Percentiles rank a stretch among this genome's conserved stretches.
These are phyloP conservation scores for Phytophthora palmivora DNA, from an alignment of 352 stramenopile species.

Conservation along the genomic window DNA sequence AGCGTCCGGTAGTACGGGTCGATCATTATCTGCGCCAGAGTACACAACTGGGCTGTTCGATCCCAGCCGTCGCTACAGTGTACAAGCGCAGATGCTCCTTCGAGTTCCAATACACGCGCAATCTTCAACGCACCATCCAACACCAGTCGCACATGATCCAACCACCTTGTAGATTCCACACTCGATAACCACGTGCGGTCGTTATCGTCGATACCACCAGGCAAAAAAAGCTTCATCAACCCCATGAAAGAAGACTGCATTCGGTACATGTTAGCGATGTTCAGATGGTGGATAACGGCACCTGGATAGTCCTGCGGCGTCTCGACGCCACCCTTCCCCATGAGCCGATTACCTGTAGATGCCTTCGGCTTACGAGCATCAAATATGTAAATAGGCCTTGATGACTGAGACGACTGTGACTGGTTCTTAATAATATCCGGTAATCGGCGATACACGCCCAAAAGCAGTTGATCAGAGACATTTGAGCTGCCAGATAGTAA, in stretches of 20 bases:
- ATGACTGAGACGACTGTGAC: conserved; percentile 64
- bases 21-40: conserved; percentile 88
- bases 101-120: conserved; percentile 84
- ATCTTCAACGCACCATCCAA: conserved; percentile 87
- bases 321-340: conserved; percentile 93
- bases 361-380: conserved; percentile 91
- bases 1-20: conserved; percentile 86
- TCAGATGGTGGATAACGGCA: conserved; percentile 82
- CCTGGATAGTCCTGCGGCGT: conserved; percentile 82
- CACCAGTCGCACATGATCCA: conserved; percentile 86
- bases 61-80: conserved; percentile 92
- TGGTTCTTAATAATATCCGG: conserved; percentile 86
- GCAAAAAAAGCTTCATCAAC: conserved; percentile 76
- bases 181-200: conserved; percentile 76
- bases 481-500: conserved; percentile 76
- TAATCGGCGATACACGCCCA: conserved; percentile 78
- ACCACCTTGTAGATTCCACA: conserved; percentile 82
- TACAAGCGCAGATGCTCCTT: conserved; percentile 83
- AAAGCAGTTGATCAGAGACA: conserved; percentile 76
- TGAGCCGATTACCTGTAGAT: conserved; percentile 89
- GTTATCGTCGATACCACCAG: conserved; percentile 65
- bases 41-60: conserved; percentile 79
- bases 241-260: conserved; percentile 86
- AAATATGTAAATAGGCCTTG: conserved; percentile 89
- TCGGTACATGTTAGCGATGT: conserved; percentile 95